Conservation (phyloP, 1,284 basidiomycete species). For the Trametes hirsuta region DNA sequence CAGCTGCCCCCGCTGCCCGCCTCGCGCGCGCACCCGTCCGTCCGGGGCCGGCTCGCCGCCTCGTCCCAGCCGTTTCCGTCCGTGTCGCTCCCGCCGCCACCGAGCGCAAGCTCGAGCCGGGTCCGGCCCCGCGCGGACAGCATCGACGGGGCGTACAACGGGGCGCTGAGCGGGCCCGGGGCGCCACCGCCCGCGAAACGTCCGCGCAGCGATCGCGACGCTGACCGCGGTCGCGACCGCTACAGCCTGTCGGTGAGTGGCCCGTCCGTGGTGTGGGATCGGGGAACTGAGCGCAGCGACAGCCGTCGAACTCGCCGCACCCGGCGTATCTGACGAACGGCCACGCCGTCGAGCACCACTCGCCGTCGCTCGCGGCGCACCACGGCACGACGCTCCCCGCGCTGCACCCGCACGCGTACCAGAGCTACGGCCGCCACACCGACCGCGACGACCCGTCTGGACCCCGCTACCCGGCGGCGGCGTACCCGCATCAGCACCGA, state of each 20-base stretch:
- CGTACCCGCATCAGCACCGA: slow-evolving; percentile 23
- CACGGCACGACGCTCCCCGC: slow-evolving; percentile 17
- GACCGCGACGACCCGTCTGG: slow-evolving; percentile 29
- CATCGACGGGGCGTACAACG: slow-evolving; percentile 39
- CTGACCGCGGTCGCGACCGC: slow-evolving; percentile 22
- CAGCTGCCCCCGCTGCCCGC: slow-evolving; percentile 13
- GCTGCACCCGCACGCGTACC: slow-evolving; percentile 26
- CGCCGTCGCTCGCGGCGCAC: slow-evolving; percentile 21
- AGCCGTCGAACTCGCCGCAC: slow-evolving; percentile 31
- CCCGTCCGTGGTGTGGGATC: background rate
- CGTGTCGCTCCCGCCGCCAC: slow-evolving; percentile 34
- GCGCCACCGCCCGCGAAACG: slow-evolving; percentile 52
- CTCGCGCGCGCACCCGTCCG: slow-evolving; percentile 26
- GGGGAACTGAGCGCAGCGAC: background rate
- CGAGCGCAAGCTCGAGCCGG: slow-evolving; percentile 33
- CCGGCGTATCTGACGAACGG: slow-evolving; percentile 28
- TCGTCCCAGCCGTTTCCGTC: slow-evolving; percentile 31
- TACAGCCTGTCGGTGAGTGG: slow-evolving; percentile 34
- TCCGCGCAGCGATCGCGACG: slow-evolving; percentile 39
- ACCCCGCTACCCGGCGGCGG: slow-evolving; percentile 23
- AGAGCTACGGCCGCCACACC: slow-evolving; percentile 21
- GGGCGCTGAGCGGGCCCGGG: slow-evolving; percentile 30
- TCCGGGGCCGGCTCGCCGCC: slow-evolving; percentile 23
- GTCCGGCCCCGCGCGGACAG: slow-evolving; percentile 47
- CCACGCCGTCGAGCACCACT: slow-evolving; percentile 22